Percentiles rank a stretch among this genome's conserved stretches.
Evolutionary conservation across 2,329 filamentous ascomycete species (phyloP).

Genomic region (Westerdykella sp.): DNA sequence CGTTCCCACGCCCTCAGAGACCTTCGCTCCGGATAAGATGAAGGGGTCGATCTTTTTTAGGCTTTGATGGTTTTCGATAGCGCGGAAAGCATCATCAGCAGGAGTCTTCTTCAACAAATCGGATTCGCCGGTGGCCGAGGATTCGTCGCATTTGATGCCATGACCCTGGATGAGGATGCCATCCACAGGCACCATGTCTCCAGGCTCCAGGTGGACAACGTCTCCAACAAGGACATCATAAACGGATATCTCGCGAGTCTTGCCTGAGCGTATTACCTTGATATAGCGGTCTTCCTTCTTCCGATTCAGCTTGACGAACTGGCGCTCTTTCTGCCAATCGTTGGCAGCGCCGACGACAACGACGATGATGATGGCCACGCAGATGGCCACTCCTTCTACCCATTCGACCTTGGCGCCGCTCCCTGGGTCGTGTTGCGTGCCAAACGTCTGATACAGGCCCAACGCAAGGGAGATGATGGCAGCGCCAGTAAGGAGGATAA

Average conservation of each 20-base stretch:
- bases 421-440: slow-evolving; percentile 48
- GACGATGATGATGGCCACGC: slow-evolving; percentile 69
- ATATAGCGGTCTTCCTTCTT: slow-evolving; percentile 72
- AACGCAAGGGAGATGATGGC: slow-evolving; percentile 68
- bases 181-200: slow-evolving; percentile 66
- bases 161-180: slow-evolving; percentile 64
- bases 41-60: slow-evolving; percentile 70
- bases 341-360: slow-evolving; percentile 71
- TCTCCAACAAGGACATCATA: slow-evolving; percentile 69
- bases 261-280: slow-evolving; percentile 70
- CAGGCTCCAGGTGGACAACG: slow-evolving; percentile 65
- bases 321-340: slow-evolving; percentile 75
- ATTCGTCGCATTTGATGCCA: slow-evolving; percentile 67
- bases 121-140: slow-evolving; percentile 70
- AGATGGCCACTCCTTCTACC: slow-evolving; percentile 76
- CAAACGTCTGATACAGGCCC: slow-evolving; percentile 67
- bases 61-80: slow-evolving; percentile 56
- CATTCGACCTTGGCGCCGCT: slow-evolving; percentile 60
- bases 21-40: slow-evolving; percentile 79
- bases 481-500: slow-evolving; percentile 65
- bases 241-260: slow-evolving; percentile 61
- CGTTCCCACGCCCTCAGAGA: slow-evolving; percentile 67
- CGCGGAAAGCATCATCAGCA: slow-evolving; percentile 59
- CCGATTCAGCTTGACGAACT: slow-evolving; percentile 73
- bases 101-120: slow-evolving; percentile 63